A percentile compares a stretch with the other conserved stretches of the same genome.
phyloP scores from a whole-genome alignment of 306 rosid genomes.

The Rosa chinensis region DNA sequence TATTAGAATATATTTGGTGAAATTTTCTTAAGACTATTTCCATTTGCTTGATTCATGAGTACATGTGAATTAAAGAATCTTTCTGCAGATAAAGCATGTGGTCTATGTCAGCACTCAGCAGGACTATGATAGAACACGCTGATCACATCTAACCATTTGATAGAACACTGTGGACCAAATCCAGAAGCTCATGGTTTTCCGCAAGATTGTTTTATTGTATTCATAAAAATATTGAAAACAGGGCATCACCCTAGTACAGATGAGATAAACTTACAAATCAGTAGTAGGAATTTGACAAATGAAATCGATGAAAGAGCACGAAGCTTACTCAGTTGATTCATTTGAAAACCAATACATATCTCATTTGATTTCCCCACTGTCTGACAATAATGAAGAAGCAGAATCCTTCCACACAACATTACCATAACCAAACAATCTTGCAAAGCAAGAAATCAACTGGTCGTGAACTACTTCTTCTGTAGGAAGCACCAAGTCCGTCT shows the following conservation, averaged over 20 bases:
- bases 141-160: slow-evolving; percentile 13
- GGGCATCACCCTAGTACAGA: neutral
- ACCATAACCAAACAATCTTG: slow-evolving; percentile 61
- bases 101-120: slow-evolving; percentile 52
- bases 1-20: slow-evolving; percentile 15
- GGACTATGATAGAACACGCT: slow-evolving; percentile 26
- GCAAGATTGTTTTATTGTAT: neutral
- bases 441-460: slow-evolving; percentile 78
- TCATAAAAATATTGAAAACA: neutral
- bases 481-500: slow-evolving; percentile 55
- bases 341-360: slow-evolving; percentile 10
- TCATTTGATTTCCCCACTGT: slow-evolving; percentile 37
- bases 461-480: slow-evolving; percentile 56
- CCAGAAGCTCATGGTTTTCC: slow-evolving; percentile 19
- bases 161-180: neutral
- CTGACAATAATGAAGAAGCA: slow-evolving; percentile 31
- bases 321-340: slow-evolving; percentile 3
- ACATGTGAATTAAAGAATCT: slow-evolving; percentile 50
- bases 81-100: slow-evolving; percentile 39
- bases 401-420: slow-evolving; percentile 53
- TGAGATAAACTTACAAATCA: neutral
- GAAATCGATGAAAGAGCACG: neutral
- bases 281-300: neutral
- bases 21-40: slow-evolving; percentile 8
- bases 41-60: slow-evolving; percentile 31